These are phyloP conservation scores for Lagerstroemia fauriei DNA, from an alignment of 441 rosid species.

Conservation along the genomic window DNA sequence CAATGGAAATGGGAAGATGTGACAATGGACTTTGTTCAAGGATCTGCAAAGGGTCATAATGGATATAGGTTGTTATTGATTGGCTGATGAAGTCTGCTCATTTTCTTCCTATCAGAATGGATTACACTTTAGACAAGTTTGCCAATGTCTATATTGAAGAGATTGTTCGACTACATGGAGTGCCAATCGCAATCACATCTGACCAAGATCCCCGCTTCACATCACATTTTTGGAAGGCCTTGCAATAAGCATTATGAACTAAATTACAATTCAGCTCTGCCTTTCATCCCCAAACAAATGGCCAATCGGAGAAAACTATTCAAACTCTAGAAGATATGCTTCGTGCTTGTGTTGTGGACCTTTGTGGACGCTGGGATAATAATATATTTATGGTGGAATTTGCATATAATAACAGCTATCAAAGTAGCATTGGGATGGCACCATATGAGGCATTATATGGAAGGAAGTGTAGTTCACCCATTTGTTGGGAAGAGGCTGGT, in stretches of 20 bases:
- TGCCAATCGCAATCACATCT: background rate
- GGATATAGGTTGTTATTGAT: background rate
- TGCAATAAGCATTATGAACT: background rate
- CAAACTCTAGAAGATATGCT: slow-evolving; percentile 16
- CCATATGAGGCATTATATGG: slow-evolving; percentile 13
- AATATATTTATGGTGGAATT: background rate
- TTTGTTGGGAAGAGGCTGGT: slow-evolving; percentile 8
- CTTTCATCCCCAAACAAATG: slow-evolving; percentile 5
- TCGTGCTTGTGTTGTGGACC: background rate
- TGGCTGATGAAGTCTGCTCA: background rate
- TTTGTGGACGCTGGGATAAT: background rate
- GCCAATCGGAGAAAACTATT: background rate
- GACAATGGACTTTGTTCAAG: background rate
- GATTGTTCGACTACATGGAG: slow-evolving; percentile 15
- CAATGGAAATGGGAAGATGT: background rate
- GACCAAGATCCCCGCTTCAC: background rate
- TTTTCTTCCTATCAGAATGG: background rate
- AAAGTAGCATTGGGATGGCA: background rate
- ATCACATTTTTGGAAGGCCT: background rate
- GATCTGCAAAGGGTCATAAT: background rate
- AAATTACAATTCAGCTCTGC: background rate
- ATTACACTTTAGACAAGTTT: background rate
- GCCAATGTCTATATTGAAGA: background rate
- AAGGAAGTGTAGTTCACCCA: slow-evolving; percentile 2
- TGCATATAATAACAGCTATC: background rate